Evolutionary conservation across 768 basidiomycete species (phyloP).

Genomic region (Suillus tomentosus): DNA sequence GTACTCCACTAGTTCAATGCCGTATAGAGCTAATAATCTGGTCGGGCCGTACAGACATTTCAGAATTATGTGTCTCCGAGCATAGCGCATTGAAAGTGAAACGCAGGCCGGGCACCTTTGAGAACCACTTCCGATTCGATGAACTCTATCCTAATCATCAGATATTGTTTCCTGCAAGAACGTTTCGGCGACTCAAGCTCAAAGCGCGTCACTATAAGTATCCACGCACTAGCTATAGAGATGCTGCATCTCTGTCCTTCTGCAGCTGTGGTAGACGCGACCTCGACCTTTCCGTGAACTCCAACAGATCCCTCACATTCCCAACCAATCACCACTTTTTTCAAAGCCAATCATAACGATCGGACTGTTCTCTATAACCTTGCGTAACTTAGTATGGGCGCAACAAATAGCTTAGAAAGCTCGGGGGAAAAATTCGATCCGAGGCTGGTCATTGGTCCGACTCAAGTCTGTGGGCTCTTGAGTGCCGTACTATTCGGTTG

Average conservation of each 20-base stretch:
- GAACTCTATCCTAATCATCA: neutral
- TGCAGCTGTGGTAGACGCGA: neutral
- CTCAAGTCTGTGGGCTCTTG: constrained; percentile 17
- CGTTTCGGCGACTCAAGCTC: neutral
- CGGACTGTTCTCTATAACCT: neutral
- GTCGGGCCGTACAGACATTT: neutral
- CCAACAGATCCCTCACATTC: neutral
- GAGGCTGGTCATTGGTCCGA: constrained; percentile 11
- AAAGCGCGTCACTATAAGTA: neutral
- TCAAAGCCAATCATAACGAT: neutral
- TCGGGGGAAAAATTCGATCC: neutral
- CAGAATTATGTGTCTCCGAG: neutral
- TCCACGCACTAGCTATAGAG: neutral
- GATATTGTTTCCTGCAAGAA: neutral
- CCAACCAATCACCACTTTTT: neutral
- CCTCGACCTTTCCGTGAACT: neutral
- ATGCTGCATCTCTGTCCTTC: neutral
- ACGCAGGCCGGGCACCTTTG: neutral
- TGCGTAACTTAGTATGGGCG: neutral
- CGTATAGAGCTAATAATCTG: neutral
- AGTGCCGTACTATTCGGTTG: constrained; percentile 18
- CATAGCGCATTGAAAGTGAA: neutral
- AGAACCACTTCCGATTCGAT: neutral
- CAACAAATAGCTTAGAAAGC: neutral
- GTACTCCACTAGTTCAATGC: neutral